A percentile compares a stretch with the other conserved stretches of the same genome.
Evolutionary conservation across 352 stramenopile genomes (phyloP).

Genomic region (Lagenidium sp.): DNA sequence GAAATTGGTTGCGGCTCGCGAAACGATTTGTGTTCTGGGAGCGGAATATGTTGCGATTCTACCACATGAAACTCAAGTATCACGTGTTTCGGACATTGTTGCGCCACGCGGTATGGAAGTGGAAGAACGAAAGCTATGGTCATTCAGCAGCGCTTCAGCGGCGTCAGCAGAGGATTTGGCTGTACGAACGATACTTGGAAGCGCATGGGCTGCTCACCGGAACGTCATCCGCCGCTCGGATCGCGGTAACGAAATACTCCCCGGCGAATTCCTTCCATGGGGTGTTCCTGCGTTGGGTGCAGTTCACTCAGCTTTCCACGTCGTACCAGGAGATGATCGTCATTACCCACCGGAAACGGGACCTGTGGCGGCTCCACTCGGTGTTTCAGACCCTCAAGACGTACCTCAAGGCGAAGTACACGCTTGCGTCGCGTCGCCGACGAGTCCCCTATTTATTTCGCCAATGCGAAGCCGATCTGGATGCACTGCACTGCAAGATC

Average conservation of each 20-base stretch:
- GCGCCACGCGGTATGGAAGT: slow-evolving; percentile 14
- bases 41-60: slow-evolving; percentile 14
- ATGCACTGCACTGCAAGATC: slow-evolving; percentile 19
- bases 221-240: slow-evolving; percentile 4
- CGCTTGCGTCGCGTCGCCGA: slow-evolving; percentile 1
- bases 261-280: slow-evolving; percentile 22
- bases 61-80: slow-evolving; percentile 18
- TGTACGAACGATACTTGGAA: slow-evolving; percentile 10
- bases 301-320: slow-evolving; percentile 18
- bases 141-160: slow-evolving; percentile 4
- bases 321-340: slow-evolving; percentile 6
- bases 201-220: slow-evolving; percentile 9
- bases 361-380: slow-evolving; percentile 12
- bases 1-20: slow-evolving; percentile 22
- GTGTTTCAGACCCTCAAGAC: slow-evolving; percentile 21
- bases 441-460: slow-evolving; percentile 12
- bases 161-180: slow-evolving; percentile 10
- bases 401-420: slow-evolving; percentile 22
- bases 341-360: slow-evolving; percentile 6
- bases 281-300: slow-evolving; percentile 25
- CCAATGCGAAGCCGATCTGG: slow-evolving; percentile 12
- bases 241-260: slow-evolving; percentile 17
- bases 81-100: slow-evolving; percentile 16
- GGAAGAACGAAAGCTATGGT: slow-evolving; percentile 10
- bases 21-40: slow-evolving; percentile 16